Conservation (phyloP, 768 basidiomycete genomes). For the Mycena crocata region DNA sequence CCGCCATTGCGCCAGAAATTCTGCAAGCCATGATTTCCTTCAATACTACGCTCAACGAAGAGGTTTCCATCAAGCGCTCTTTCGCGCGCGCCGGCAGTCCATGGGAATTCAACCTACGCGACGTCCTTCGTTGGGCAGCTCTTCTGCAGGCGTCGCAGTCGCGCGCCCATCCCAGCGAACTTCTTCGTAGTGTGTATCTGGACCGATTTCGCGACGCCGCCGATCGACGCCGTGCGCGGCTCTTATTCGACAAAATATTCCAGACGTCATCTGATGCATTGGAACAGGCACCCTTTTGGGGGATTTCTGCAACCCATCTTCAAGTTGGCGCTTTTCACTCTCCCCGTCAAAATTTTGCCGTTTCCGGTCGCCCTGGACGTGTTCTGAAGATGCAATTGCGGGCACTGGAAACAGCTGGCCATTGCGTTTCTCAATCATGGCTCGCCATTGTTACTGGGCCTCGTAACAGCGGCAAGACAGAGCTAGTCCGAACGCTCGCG, state of each 20-base stretch:
- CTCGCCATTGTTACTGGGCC: constrained; percentile 89
- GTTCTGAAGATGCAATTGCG: constrained; percentile 73
- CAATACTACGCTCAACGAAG: constrained; percentile 77
- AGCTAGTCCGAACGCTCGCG: constrained; percentile 76
- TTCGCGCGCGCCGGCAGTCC: constrained; percentile 88
- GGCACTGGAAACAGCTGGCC: constrained; percentile 79
- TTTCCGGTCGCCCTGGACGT: constrained; percentile 55
- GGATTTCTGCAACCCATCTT: constrained; percentile 59
- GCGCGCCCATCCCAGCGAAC: constrained; percentile 65
- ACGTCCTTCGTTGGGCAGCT: constrained; percentile 89
- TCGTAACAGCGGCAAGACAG: constrained; percentile 82
- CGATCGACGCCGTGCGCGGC: constrained; percentile 68
- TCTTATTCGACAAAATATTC: constrained; percentile 68
- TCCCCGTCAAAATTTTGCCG: constrained; percentile 49
- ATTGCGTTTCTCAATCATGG: constrained; percentile 82
- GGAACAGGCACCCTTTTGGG: constrained; percentile 48
- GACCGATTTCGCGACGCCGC: constrained; percentile 83
- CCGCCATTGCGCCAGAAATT: constrained; percentile 61
- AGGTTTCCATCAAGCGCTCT: constrained; percentile 68
- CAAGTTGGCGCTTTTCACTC: constrained; percentile 75
- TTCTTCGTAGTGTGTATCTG: constrained; percentile 81
- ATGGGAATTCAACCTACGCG: constrained; percentile 99
- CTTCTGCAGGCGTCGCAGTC: constrained; percentile 53
- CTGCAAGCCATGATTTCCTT: constrained; percentile 85
- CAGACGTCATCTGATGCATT: constrained; percentile 38